These are phyloP conservation scores for Rhynchosporium secalis DNA, from an alignment of 2,329 filamentous ascomycete genomes.

Conservation along the genomic window DNA sequence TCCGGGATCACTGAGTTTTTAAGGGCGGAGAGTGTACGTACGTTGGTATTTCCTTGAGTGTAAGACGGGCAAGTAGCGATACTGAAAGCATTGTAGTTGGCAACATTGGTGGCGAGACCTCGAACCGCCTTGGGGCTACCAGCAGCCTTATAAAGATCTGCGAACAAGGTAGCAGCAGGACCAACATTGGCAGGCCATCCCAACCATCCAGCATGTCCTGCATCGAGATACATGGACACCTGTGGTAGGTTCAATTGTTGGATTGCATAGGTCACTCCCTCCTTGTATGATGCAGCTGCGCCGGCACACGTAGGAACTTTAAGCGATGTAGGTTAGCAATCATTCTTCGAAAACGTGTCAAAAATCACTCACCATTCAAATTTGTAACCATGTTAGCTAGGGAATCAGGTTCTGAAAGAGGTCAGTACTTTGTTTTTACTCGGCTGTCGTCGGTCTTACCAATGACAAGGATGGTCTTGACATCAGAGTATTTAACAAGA, in stretches of 20 bases:
- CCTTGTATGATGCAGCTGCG: conserved; percentile 55
- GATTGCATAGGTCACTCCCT: conserved; percentile 56
- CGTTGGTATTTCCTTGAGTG: conserved; percentile 45
- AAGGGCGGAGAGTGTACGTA: no score
- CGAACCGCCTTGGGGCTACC: conserved; percentile 49
- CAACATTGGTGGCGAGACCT: conserved; percentile 57
- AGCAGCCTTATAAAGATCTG: conserved; percentile 48
- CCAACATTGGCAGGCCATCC: conserved; percentile 61
- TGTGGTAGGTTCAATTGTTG: conserved; percentile 58
- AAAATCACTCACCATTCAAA: conserved; percentile 38
- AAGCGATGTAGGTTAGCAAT: no score
- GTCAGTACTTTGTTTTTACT: conserved; percentile 15
- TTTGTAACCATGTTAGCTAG: conserved; percentile 65
- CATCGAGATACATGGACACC: conserved; percentile 64
- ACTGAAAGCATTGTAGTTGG: conserved; percentile 59
- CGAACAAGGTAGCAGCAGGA: conserved; percentile 51
- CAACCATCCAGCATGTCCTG: conserved; percentile 64
- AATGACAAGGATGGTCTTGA: conserved; percentile 49
- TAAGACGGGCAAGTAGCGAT: conserved; percentile 46
- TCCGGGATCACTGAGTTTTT: no score
- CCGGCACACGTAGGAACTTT: conserved; percentile 52
- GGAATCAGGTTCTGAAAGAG: conserved; percentile 55
- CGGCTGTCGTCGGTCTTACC: conserved; percentile 39
- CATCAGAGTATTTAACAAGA: conserved; percentile 55
- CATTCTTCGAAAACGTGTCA: no score